These are phyloP conservation scores for Pisolithus albus DNA, from an alignment of 768 basidiomycete species.

Conservation along the genomic window DNA sequence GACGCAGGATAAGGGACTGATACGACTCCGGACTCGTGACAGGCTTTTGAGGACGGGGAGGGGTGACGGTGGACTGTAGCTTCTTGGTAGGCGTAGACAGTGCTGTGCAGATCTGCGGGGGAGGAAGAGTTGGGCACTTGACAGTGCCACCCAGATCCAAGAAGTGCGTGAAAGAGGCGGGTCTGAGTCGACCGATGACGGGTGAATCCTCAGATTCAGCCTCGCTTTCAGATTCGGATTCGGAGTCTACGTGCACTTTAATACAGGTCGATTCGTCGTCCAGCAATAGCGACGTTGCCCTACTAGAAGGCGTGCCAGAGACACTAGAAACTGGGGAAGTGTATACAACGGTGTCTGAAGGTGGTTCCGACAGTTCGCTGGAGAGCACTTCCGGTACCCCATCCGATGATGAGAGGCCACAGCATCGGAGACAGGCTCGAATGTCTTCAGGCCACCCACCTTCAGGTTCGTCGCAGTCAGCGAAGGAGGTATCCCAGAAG, in stretches of 20 bases:
- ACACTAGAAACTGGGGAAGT: neutral
- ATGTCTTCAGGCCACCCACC: constrained; percentile 52
- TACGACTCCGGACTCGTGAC: constrained; percentile 24
- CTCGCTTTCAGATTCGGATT: neutral
- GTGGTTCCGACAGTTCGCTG: constrained; percentile 20
- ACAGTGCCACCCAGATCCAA: constrained; percentile 1
- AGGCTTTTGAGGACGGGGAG: constrained; percentile 33
- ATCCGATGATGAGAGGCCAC: constrained; percentile 2
- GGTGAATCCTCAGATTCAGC: constrained; percentile 9
- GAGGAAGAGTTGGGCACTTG: constrained; percentile 4
- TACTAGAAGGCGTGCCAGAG: constrained; percentile 6
- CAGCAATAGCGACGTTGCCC: constrained; percentile 8
- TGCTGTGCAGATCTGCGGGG: constrained; percentile 3
- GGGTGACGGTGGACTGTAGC: constrained; percentile 22
- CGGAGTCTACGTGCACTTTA: neutral
- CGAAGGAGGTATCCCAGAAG: constrained; percentile 54
- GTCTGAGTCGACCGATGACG: constrained; percentile 22
- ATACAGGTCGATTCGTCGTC: constrained; percentile 3
- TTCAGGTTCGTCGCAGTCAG: constrained; percentile 32
- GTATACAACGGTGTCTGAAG: constrained; percentile 9
- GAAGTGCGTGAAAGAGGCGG: constrained; percentile 19
- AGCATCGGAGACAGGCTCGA: constrained; percentile 25
- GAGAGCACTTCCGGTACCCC: constrained; percentile 1
- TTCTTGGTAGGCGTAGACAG: constrained; percentile 27
- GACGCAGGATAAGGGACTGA: constrained; percentile 24